These are phyloP conservation scores for Candida tallmaniae DNA, from an alignment of 805 yeast genomes.

Conservation along the genomic window DNA sequence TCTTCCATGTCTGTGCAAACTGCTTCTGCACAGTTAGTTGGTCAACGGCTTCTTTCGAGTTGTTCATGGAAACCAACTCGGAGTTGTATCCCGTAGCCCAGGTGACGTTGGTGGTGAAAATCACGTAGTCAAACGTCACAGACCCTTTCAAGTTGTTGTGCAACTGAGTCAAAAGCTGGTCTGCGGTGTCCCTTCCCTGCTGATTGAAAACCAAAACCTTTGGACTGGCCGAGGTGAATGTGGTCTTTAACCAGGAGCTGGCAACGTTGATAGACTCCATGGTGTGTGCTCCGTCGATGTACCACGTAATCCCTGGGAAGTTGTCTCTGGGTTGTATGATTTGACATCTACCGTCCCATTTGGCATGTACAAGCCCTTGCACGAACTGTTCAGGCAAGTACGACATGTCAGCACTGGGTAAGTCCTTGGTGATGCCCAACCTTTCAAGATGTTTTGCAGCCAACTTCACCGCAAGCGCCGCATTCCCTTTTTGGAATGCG, in stretches of 20 bases:
- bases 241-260: conserved; percentile 63
- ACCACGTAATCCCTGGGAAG: conserved; percentile 59
- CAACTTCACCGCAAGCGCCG: conserved; percentile 78
- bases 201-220: conserved; percentile 80
- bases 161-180: conserved; percentile 53
- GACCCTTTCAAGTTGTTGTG: conserved; percentile 33
- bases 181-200: conserved; percentile 81
- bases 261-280: conserved; percentile 82
- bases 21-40: conserved; percentile 75
- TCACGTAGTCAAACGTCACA: conserved; percentile 62
- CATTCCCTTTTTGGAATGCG: conserved; percentile 78
- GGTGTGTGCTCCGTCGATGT: conserved; percentile 94
- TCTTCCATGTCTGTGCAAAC: conserved; percentile 66
- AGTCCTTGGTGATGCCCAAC: conserved; percentile 35
- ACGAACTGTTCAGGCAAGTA: conserved; percentile 47
- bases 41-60: conserved; percentile 73
- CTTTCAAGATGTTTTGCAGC: conserved; percentile 55
- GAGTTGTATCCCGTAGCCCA: conserved; percentile 83
- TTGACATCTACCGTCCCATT: conserved; percentile 98
- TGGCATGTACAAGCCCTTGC: conserved; percentile 59
- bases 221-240: conserved; percentile 9
- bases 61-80: conserved; percentile 84
- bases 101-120: conserved; percentile 89
- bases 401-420: conserved; percentile 17
- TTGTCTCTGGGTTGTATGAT: conserved; percentile 44